These are phyloP conservation scores for Malus domestica DNA, from an alignment of 306 rosid genomes.

Conservation along the genomic window ASM211411v1 NC_041797.1:16367001-16367500, in stretches of 20 bases:
- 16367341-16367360: neutral
- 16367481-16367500: neutral
- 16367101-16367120: neutral
- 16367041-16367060: neutral
- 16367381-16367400: neutral
- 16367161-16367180: neutral
- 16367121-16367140: neutral
- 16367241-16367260: neutral
- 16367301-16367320: neutral
- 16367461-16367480: neutral
- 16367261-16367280: neutral
- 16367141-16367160: neutral
- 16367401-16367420: neutral
- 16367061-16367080: neutral
- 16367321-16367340: neutral
- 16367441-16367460: neutral
- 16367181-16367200: neutral
- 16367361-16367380: neutral
- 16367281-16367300: neutral
- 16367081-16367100: neutral
- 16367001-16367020: neutral
- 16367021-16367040: neutral
- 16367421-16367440: neutral
- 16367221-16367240: constrained; percentile 1
- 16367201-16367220: neutral